A percentile compares a stretch with the other conserved stretches of the same genome.
These are phyloP conservation scores for Termitomyces bulborhizus DNA, from an alignment of 768 basidiomycete species.

Conservation along the genomic window DNA sequence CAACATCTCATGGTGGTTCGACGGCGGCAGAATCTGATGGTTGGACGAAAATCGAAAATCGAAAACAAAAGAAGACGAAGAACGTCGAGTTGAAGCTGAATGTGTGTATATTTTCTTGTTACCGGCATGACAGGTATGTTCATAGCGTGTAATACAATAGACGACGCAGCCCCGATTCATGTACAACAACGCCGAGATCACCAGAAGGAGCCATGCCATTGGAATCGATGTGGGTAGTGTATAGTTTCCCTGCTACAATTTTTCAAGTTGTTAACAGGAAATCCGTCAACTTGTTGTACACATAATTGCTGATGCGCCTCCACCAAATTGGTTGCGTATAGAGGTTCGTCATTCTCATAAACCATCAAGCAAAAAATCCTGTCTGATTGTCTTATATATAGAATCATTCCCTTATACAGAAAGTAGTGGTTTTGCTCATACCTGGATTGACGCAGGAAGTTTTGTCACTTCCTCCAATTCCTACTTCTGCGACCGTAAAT, in stretches of 20 bases:
- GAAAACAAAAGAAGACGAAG: conserved; percentile 64
- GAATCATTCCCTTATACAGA: conserved; percentile 71
- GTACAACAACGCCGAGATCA: conserved; percentile 74
- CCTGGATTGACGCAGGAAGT: conserved; percentile 80
- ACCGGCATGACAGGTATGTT: conserved; percentile 6
- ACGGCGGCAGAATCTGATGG: conserved; percentile 22
- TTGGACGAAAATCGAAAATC: conserved; percentile 70
- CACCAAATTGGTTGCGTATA: conserved; percentile 80
- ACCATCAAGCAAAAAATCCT: not conserved
- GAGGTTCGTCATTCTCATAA: conserved; percentile 46
- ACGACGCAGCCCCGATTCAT: conserved; percentile 67
- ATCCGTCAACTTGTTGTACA: conserved; percentile 83
- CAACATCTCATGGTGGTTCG: not conserved
- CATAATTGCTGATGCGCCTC: conserved; percentile 74
- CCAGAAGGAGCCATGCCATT: conserved; percentile 65
- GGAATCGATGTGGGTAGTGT: conserved; percentile 64
- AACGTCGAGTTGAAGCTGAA: conserved; percentile 53
- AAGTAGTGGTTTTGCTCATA: conserved; percentile 73
- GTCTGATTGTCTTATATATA: conserved; percentile 21
- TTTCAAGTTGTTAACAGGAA: conserved; percentile 45
- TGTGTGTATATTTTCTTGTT: conserved; percentile 38
- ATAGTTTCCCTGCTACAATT: not conserved
- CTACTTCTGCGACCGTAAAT: conserved; percentile 58
- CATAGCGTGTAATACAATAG: conserved; percentile 21
- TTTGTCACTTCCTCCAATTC: conserved; percentile 66